Percentiles rank a stretch among this genome's conserved stretches.
phyloP scores from a whole-genome alignment of 176 grass and related monocot genomes.

The Triticum urartu region DNA sequence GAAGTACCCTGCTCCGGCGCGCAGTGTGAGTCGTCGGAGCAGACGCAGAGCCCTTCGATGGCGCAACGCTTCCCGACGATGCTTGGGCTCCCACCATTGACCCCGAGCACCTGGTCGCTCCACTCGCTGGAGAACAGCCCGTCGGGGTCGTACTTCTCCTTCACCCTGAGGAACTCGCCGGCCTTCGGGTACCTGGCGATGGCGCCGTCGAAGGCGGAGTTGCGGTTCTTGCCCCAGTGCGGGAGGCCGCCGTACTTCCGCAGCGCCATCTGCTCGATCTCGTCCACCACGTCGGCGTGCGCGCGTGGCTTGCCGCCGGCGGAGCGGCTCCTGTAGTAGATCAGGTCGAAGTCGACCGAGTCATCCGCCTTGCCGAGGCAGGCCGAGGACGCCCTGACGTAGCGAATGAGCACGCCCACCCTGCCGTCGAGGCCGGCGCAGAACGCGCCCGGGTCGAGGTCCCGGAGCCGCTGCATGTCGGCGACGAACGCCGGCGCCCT shows the following conservation, averaged over 20 bases:
- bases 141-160: not conserved
- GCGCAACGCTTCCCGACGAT: not conserved
- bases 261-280: slow-evolving; percentile 45
- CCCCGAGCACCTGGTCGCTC: slow-evolving; percentile 51
- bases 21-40: not conserved
- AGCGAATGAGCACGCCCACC: not conserved
- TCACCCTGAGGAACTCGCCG: not conserved
- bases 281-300: slow-evolving; percentile 39
- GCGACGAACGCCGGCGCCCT: not conserved
- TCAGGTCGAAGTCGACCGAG: slow-evolving; percentile 51
- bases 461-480: not conserved
- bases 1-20: not conserved
- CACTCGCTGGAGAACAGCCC: slow-evolving; percentile 44
- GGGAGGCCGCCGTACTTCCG: slow-evolving; percentile 38
- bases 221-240: slow-evolving; percentile 41
- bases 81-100: not conserved
- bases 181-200: not conserved
- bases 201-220: not conserved
- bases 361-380: slow-evolving; percentile 50
- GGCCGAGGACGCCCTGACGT: slow-evolving; percentile 38
- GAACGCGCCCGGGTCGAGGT: not conserved
- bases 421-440: not conserved
- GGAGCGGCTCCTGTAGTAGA: slow-evolving; percentile 56
- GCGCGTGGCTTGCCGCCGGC: slow-evolving; percentile 25
- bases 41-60: not conserved